Conservation (phyloP, 345 rosid species). For the Acer yangbiense region DNA sequence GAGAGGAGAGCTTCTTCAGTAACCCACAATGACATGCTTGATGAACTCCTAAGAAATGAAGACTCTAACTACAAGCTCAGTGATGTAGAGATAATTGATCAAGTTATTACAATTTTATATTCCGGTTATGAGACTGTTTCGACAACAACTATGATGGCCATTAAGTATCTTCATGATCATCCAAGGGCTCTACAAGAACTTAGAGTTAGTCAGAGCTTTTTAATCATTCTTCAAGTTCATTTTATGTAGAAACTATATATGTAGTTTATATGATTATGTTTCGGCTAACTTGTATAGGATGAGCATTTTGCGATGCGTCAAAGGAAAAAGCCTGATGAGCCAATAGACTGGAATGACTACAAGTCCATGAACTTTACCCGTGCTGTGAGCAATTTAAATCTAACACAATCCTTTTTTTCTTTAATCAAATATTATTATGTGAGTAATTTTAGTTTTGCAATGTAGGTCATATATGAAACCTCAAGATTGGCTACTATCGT, state of each 20-base stretch:
- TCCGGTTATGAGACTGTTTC: slow-evolving; percentile 89
- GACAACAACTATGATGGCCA: slow-evolving; percentile 77
- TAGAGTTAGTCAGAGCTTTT: slow-evolving; percentile 48
- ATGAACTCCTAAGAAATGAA: slow-evolving; percentile 50
- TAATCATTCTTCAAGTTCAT: neutral
- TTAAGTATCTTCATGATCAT: slow-evolving; percentile 76
- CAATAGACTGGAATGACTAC: slow-evolving; percentile 50
- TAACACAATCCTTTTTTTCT: neutral
- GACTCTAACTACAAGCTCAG: slow-evolving; percentile 43
- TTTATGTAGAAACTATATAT: neutral
- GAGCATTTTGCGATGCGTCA: slow-evolving; percentile 55
- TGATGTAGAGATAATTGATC: slow-evolving; percentile 78
- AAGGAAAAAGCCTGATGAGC: slow-evolving; percentile 44
- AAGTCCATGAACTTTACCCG: slow-evolving; percentile 66
- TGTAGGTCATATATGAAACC: slow-evolving; percentile 75
- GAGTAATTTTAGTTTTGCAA: neutral
- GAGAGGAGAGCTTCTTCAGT: slow-evolving; percentile 54
- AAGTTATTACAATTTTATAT: slow-evolving; percentile 64
- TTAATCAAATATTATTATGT: neutral
- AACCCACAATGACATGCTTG: slow-evolving; percentile 63
- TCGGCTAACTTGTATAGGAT: slow-evolving; percentile 28
- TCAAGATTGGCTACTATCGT: slow-evolving; percentile 80
- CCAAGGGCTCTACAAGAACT: slow-evolving; percentile 65
- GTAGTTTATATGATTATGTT: neutral
- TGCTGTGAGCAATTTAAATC: slow-evolving; percentile 44